A percentile compares a stretch with the other conserved stretches of the same genome.
phyloP scores from a whole-genome alignment of 306 rosid species.

The Vigna angularis region DNA sequence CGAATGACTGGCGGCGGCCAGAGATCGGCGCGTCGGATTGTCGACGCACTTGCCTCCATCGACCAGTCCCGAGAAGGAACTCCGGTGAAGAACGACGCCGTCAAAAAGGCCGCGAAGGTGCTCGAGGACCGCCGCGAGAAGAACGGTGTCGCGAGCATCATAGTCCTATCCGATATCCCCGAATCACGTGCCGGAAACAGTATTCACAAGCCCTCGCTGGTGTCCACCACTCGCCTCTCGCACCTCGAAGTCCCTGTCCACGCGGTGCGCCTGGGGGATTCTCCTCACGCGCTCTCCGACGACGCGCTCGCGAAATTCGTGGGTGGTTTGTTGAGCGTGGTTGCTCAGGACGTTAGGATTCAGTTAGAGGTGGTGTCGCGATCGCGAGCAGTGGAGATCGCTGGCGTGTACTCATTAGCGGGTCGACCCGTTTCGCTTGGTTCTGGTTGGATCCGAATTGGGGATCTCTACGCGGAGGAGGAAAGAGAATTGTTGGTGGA shows the following conservation, averaged over 20 bases:
- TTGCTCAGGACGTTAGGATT: slow-evolving; percentile 72
- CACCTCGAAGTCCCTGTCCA: slow-evolving; percentile 72
- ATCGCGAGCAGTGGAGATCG: slow-evolving; percentile 61
- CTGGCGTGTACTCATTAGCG: slow-evolving; percentile 69
- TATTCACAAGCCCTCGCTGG: slow-evolving; percentile 38
- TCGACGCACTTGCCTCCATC: slow-evolving; percentile 56
- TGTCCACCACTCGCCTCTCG: slow-evolving; percentile 62
- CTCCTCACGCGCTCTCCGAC: slow-evolving; percentile 48
- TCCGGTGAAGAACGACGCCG: slow-evolving; percentile 71
- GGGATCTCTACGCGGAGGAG: slow-evolving; percentile 76
- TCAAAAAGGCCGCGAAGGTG: slow-evolving; percentile 87
- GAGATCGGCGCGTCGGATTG: slow-evolving; percentile 66
- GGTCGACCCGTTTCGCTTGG: slow-evolving; percentile 62
- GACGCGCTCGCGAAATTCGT: slow-evolving; percentile 58
- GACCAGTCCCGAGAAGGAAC: slow-evolving; percentile 56
- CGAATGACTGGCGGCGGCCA: slow-evolving; percentile 74
- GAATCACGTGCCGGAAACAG: slow-evolving; percentile 40
- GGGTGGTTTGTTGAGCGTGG: slow-evolving; percentile 59
- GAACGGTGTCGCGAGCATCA: slow-evolving; percentile 67
- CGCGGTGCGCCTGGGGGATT: slow-evolving; percentile 52
- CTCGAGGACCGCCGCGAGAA: slow-evolving; percentile 91
- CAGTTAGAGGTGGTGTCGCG: slow-evolving; percentile 68
- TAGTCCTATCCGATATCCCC: slow-evolving; percentile 59
- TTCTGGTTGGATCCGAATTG: slow-evolving; percentile 52
- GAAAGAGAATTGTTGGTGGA: slow-evolving; percentile 77